Evolutionary conservation across 2,329 filamentous ascomycete genomes (phyloP).

Genomic region (Graphilbum fragrans): DNA sequence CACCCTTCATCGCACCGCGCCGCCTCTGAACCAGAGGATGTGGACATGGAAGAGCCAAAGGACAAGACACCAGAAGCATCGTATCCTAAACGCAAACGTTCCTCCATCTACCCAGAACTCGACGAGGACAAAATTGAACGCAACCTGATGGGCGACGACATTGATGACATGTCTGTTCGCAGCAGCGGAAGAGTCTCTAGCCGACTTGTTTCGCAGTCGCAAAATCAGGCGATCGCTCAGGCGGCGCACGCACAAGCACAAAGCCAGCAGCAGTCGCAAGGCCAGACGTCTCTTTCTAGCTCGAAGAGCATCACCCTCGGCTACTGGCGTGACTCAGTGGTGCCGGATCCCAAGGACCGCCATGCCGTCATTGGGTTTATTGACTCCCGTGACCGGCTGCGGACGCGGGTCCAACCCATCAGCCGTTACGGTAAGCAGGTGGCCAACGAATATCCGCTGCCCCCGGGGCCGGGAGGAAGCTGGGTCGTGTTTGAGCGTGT

Average conservation of each 20-base stretch:
- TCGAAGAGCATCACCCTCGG: slow-evolving; percentile 40
- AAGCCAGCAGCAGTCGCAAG: too few species aligned
- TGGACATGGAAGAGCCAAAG: slow-evolving; percentile 28
- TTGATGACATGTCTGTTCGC: slow-evolving; percentile 10
- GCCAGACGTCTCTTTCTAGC: not conserved
- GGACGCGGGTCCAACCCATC: slow-evolving; percentile 42
- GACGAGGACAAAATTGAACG: slow-evolving; percentile 34
- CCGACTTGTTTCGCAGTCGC: not conserved
- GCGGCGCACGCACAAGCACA: too few species aligned
- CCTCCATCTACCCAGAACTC: slow-evolving; percentile 34
- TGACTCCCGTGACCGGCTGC: slow-evolving; percentile 46
- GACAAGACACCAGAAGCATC: slow-evolving; percentile 23
- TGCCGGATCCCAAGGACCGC: slow-evolving; percentile 34
- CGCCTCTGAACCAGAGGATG: slow-evolving; percentile 28
- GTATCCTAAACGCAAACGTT: slow-evolving; percentile 44
- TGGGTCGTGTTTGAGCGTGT: slow-evolving; percentile 53
- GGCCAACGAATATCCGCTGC: slow-evolving; percentile 32
- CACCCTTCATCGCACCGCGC: slow-evolving; percentile 22
- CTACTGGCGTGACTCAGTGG: slow-evolving; percentile 47
- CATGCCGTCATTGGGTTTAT: slow-evolving; percentile 52
- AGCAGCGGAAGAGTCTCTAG: not conserved
- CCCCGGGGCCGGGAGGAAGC: slow-evolving; percentile 47
- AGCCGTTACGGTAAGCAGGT: slow-evolving; percentile 36
- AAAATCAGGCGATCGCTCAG: not conserved
- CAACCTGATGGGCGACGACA: slow-evolving; percentile 18